Evolutionary conservation across 768 basidiomycete genomes (phyloP).

Genomic region (Tremella mesenterica): DNA sequence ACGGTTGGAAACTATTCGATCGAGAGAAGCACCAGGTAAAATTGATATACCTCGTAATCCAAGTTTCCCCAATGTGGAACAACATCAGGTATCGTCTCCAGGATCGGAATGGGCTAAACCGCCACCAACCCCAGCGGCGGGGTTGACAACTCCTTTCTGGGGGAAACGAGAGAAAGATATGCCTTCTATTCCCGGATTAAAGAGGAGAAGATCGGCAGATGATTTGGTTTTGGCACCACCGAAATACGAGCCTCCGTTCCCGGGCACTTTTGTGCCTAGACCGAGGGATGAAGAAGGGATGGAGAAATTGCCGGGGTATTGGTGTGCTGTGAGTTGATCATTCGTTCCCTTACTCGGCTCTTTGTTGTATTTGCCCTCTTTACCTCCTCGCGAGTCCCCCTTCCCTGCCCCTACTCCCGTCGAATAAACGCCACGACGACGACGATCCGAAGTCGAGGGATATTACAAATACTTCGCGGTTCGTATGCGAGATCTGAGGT

Average conservation of each 20-base stretch:
- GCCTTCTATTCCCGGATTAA: conserved; percentile 18
- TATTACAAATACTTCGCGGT: too few relatives aligned
- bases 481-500: too few relatives aligned
- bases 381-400: not conserved
- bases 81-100: not conserved
- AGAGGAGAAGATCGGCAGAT: conserved; percentile 44
- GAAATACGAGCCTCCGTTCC: conserved; percentile 44
- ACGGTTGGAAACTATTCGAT: conserved; percentile 16
- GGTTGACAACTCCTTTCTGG: conserved; percentile 23
- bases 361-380: not conserved
- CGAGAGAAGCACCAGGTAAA: conserved; percentile 22
- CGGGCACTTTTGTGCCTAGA: conserved; percentile 37
- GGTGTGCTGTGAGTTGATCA: conserved; percentile 52
- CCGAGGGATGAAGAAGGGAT: conserved; percentile 63
- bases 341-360: not conserved
- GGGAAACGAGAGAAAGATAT: conserved; percentile 6
- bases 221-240: conserved; percentile 45
- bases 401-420: not conserved
- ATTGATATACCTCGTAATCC: conserved; percentile 21
- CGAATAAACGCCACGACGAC: too few relatives aligned
- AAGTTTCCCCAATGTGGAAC: conserved; percentile 2
- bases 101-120: conserved; percentile 33
- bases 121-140: conserved; percentile 38
- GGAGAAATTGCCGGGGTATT: conserved; percentile 72
- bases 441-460: too few relatives aligned